Conservation (phyloP, 2,329 filamentous ascomycete genomes). For the Pseudogymnoascus verrucosus region DNA sequence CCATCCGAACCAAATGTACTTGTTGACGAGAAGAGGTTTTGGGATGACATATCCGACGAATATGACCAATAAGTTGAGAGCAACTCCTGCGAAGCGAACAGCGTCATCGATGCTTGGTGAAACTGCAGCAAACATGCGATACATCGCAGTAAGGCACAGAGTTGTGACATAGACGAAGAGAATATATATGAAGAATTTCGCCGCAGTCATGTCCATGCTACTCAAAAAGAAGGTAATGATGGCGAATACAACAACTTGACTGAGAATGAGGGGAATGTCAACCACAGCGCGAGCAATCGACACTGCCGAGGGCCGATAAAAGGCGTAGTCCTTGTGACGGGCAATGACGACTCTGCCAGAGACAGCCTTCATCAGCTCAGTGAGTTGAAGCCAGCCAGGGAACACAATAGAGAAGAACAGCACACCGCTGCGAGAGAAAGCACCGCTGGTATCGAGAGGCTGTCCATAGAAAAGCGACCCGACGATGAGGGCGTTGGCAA, state of each 20-base stretch:
- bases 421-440: conserved; percentile 57
- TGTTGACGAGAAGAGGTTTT: conserved; percentile 30
- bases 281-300: conserved; percentile 48
- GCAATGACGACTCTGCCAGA: conserved; percentile 50
- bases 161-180: conserved; percentile 42
- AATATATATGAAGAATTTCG: conserved; percentile 56
- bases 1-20: conserved; percentile 40
- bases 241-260: conserved; percentile 50
- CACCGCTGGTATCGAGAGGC: conserved; percentile 45
- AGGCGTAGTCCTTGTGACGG: conserved; percentile 51
- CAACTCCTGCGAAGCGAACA: conserved; percentile 46
- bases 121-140: conserved; percentile 46
- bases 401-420: conserved; percentile 58
- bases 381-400: conserved; percentile 54
- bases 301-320: conserved; percentile 51
- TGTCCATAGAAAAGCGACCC: conserved; percentile 63
- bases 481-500: conserved; percentile 52
- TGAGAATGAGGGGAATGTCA: conserved; percentile 47
- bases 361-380: conserved; percentile 58
- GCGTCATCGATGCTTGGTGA: conserved; percentile 51
- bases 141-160: conserved; percentile 51
- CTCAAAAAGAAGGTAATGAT: conserved; percentile 58
- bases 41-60: conserved; percentile 59
- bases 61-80: conserved; percentile 45
- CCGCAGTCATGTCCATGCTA: conserved; percentile 42